A percentile compares a stretch with the other conserved stretches of the same genome.
Evolutionary conservation across 352 stramenopile genomes (phyloP).

Genomic region (Plasmopara muralis): DNA sequence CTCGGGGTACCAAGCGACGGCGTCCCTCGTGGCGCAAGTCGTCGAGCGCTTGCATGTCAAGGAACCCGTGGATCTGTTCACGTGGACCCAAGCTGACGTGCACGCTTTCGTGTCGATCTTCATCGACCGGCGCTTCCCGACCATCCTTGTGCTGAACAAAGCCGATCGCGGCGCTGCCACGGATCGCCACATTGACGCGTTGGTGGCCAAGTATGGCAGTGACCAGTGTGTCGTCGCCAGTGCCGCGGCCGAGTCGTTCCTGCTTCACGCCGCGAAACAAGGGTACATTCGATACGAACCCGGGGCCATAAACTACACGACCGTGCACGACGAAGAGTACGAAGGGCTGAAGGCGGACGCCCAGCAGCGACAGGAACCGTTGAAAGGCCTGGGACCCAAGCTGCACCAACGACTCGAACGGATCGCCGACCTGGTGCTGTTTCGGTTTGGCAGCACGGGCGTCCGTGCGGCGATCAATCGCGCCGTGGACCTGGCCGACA

Average conservation of each 20-base stretch:
- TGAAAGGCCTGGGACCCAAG: slow-evolving; percentile 70
- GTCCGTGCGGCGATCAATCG: slow-evolving; percentile 84
- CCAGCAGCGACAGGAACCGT: slow-evolving; percentile 22
- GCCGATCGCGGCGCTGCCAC: slow-evolving; percentile 80
- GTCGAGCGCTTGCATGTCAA: slow-evolving; percentile 57
- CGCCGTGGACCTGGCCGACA: slow-evolving; percentile 74
- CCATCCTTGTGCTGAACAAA: slow-evolving; percentile 87
- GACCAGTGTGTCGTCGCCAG: slow-evolving; percentile 84
- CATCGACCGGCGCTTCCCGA: slow-evolving; percentile 74
- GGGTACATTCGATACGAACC: slow-evolving; percentile 80
- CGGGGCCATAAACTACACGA: slow-evolving; percentile 83
- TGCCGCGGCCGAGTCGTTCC: slow-evolving; percentile 77
- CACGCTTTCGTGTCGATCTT: slow-evolving; percentile 75
- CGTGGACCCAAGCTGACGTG: slow-evolving; percentile 57
- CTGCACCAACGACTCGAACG: slow-evolving; percentile 74
- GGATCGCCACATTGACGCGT: slow-evolving; percentile 83
- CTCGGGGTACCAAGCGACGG: slow-evolving; percentile 72
- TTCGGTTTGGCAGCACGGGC: slow-evolving; percentile 80
- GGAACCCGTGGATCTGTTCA: slow-evolving; percentile 53
- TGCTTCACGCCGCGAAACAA: slow-evolving; percentile 70
- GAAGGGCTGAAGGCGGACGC: no score
- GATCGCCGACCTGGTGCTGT: slow-evolving; percentile 88
- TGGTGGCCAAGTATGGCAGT: slow-evolving; percentile 84
- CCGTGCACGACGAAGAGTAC: slow-evolving; percentile 52
- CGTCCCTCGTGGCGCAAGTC: slow-evolving; percentile 64